Evolutionary conservation across 208 protist species (phyloP), one percentile per base, ranked within the genome.

Genomic region (Trypanosoma scelopori): DNA sequence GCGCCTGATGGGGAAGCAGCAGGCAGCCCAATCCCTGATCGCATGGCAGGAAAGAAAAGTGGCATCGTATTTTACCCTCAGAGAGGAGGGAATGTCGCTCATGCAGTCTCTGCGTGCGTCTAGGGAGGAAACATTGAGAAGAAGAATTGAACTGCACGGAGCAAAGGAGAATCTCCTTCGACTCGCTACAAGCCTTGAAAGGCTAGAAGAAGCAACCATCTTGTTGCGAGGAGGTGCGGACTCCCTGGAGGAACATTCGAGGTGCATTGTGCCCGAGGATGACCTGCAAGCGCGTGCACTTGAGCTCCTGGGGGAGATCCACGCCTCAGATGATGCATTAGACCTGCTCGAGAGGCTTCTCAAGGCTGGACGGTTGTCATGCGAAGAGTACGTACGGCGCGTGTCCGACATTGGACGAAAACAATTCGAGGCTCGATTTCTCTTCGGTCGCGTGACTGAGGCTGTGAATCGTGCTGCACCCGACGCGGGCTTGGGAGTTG

Each of bases 321-420:
- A 89, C 61, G 84, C 86, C 45, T 73, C 69, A 0, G 82, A 91
- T 51, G 89, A 93, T 60, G 69, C 70, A 9, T 63, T 92, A 15
- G 45, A 73, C 23, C 69, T 95, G 27, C 73, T 93, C 5, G 85
- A 95, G 52, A 73, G 85, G 20, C 75, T 75, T 3, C 78, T 95
- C 3, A 75, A 79, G 58, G 42, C 55, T 0, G 85, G 88, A 47
- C 56, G 85, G 35, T 47, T 95, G 9, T 78, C 75, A 25, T 88
- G 79, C 51, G 86, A 95, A 32, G 86, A 92, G 53, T 95, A 92
- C 61, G 79, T 95, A 5, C 83, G 87, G 62, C 68, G 68, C 25
- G 82, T 95, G 22, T 87, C 82, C 1, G 82, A 91, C 60, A 74
- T 88, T 22, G 84, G 82, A 4, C 75, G 89, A 7, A 65, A 84